phyloP scores from a whole-genome alignment of 768 basidiomycete species.

The Myochromella boudieri region DNA sequence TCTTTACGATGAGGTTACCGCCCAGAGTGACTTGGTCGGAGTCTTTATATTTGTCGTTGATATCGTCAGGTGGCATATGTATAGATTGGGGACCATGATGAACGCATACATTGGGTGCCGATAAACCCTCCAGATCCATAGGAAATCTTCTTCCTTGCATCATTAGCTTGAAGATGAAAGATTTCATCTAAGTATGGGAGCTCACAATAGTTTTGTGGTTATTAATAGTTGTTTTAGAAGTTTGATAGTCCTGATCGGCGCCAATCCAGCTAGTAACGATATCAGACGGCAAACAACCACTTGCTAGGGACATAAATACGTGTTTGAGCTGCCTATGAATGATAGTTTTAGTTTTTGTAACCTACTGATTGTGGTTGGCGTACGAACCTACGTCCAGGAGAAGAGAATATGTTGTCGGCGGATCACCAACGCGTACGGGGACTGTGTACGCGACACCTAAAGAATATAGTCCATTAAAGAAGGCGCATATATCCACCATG shows the following conservation, averaged over 20 bases:
- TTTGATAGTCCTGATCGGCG: slow-evolving; percentile 44
- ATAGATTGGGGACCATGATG: not conserved
- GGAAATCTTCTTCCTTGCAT: slow-evolving; percentile 38
- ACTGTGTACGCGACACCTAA: slow-evolving; percentile 50
- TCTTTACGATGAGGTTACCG: slow-evolving; percentile 38
- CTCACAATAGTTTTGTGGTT: slow-evolving; percentile 32
- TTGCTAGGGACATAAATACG: not conserved
- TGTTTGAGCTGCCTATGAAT: slow-evolving; percentile 13
- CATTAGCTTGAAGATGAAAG: no score
- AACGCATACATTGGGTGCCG: slow-evolving; percentile 49
- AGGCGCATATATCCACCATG: not conserved
- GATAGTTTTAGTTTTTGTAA: no score
- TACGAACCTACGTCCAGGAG: slow-evolving; percentile 56
- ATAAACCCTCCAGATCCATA: slow-evolving; percentile 57
- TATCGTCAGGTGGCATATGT: not conserved
- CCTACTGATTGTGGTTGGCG: no score
- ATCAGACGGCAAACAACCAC: not conserved
- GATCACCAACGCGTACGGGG: slow-evolving; percentile 50
- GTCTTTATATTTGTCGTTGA: slow-evolving; percentile 35
- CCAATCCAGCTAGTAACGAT: slow-evolving; percentile 45
- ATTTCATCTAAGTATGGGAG: no score
- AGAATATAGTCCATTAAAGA: slow-evolving; percentile 1
- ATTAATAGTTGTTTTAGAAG: slow-evolving; percentile 43
- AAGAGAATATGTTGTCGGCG: slow-evolving; percentile 47
- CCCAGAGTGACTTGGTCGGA: slow-evolving; percentile 47